phyloP scores from a whole-genome alignment of 495 filamentous ascomycete species.

The Penicillium fimorum region DNA sequence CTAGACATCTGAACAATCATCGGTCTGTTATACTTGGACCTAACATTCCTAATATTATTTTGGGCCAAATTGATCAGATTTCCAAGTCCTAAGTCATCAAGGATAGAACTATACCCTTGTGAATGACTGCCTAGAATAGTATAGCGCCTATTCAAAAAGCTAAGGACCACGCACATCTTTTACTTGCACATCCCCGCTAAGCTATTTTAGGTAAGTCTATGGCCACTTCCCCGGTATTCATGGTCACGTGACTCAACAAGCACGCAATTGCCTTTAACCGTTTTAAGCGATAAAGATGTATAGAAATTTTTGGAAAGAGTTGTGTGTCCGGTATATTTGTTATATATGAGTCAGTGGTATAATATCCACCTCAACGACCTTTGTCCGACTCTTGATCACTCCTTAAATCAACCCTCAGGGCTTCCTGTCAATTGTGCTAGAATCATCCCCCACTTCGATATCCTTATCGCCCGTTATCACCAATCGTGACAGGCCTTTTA shows the following conservation, averaged over 20 bases:
- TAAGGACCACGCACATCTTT: background rate
- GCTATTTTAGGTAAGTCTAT: background rate
- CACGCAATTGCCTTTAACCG: slow-evolving; percentile 7
- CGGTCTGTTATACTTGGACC: background rate
- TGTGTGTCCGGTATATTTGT: background rate
- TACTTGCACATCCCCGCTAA: background rate
- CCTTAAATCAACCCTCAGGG: background rate
- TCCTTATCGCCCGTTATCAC: slow-evolving; percentile 30
- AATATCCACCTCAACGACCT: background rate
- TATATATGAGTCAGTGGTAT: slow-evolving; percentile 1
- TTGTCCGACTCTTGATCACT: background rate
- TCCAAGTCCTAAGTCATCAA: too few relatives aligned
- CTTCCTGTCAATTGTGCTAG: slow-evolving; percentile 1
- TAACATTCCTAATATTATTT: background rate
- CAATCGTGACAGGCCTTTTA: slow-evolving; percentile 27
- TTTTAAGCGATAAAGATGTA: slow-evolving; percentile 16
- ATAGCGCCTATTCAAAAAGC: background rate
- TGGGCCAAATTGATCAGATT: background rate
- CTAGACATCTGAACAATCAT: too few relatives aligned
- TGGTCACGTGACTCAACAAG: background rate
- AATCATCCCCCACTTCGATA: slow-evolving; percentile 4
- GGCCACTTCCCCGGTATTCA: background rate
- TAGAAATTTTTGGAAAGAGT: slow-evolving; percentile 14
- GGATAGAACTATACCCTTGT: too few relatives aligned
- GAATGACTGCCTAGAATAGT: too few relatives aligned